Conservation (phyloP, 805 yeast genomes). For the Zygotorulaspora florentina region DNA sequence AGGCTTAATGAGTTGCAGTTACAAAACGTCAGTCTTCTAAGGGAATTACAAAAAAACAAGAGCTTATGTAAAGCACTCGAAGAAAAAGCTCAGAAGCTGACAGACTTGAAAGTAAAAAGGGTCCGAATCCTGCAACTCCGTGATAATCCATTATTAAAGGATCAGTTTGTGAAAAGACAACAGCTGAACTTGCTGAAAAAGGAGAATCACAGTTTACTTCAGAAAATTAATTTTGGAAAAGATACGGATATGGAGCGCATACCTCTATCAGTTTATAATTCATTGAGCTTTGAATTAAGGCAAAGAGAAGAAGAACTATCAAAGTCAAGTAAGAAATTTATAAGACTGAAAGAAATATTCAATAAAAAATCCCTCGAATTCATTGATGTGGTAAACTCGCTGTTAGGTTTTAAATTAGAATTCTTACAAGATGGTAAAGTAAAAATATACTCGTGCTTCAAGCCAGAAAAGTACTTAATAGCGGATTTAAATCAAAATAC, state of each 20-base stretch:
- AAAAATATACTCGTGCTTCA: slow-evolving; percentile 48
- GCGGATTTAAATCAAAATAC: slow-evolving; percentile 55
- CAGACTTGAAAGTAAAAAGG: slow-evolving; percentile 37
- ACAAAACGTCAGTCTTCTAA: slow-evolving; percentile 39
- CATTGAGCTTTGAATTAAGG: slow-evolving; percentile 52
- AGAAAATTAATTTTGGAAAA: slow-evolving; percentile 20
- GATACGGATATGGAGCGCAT: slow-evolving; percentile 34
- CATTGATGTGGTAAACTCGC: slow-evolving; percentile 57
- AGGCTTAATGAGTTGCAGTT: slow-evolving; percentile 37
- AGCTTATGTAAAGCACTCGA: slow-evolving; percentile 37
- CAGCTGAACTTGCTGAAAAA: slow-evolving; percentile 46
- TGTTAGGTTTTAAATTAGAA: slow-evolving; percentile 72
- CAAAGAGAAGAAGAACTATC: slow-evolving; percentile 45
- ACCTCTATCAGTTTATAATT: slow-evolving; percentile 61
- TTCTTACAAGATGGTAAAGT: slow-evolving; percentile 55
- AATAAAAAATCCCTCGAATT: slow-evolving; percentile 67
- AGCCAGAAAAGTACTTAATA: slow-evolving; percentile 42
- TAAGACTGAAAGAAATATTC: slow-evolving; percentile 53
- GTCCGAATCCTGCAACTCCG: slow-evolving; percentile 57
- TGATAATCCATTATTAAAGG: slow-evolving; percentile 58
- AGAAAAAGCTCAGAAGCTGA: slow-evolving; percentile 36
- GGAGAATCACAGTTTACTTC: slow-evolving; percentile 57
- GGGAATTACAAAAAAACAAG: slow-evolving; percentile 38
- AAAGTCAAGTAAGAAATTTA: slow-evolving; percentile 47
- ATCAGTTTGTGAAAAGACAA: slow-evolving; percentile 56